Percentiles rank a stretch among this genome's conserved stretches.
Conservation (phyloP, 2,329 filamentous ascomycete genomes). For the Colletotrichum salicis region DNA sequence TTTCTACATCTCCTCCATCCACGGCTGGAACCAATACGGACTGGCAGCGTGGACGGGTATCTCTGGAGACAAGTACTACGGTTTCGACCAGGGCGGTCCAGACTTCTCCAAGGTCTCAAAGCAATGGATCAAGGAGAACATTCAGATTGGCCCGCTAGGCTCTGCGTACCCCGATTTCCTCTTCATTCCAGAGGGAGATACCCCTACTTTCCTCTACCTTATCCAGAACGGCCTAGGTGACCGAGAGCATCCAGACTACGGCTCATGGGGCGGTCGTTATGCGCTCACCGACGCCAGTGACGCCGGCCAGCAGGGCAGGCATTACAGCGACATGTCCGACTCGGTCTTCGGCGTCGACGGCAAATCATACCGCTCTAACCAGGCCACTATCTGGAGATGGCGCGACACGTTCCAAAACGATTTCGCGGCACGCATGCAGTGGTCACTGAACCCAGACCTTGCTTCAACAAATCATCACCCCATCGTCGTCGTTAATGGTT, state of each 20-base stretch:
- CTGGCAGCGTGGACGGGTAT: constrained; percentile 68
- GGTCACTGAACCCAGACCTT: constrained; percentile 44
- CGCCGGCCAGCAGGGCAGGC: constrained; percentile 29
- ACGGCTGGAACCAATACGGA: constrained; percentile 66
- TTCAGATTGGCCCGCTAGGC: constrained; percentile 60
- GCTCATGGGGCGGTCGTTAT: constrained; percentile 63
- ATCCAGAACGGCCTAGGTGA: constrained; percentile 59
- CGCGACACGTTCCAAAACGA: constrained; percentile 52
- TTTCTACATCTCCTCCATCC: constrained; percentile 65
- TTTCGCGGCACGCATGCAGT: constrained; percentile 54
- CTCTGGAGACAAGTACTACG: constrained; percentile 45
- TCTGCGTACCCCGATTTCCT: constrained; percentile 56
- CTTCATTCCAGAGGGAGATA: constrained; percentile 66
- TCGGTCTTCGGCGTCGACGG: constrained; percentile 43
- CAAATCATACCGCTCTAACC: constrained; percentile 40
- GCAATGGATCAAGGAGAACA: constrained; percentile 63
- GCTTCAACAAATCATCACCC: constrained; percentile 57
- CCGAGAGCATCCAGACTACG: constrained; percentile 57
- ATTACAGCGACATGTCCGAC: constrained; percentile 45
- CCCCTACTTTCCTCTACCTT: constrained; percentile 60
- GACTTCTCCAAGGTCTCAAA: constrained; percentile 59
- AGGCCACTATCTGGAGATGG: constrained; percentile 56
- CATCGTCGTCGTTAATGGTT: constrained; percentile 54
- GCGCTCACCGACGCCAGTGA: constrained; percentile 43
- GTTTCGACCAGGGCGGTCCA: constrained; percentile 56